phyloP scores from a whole-genome alignment of 2,329 filamentous ascomycete species.

The Ophiostoma sp. region DNA sequence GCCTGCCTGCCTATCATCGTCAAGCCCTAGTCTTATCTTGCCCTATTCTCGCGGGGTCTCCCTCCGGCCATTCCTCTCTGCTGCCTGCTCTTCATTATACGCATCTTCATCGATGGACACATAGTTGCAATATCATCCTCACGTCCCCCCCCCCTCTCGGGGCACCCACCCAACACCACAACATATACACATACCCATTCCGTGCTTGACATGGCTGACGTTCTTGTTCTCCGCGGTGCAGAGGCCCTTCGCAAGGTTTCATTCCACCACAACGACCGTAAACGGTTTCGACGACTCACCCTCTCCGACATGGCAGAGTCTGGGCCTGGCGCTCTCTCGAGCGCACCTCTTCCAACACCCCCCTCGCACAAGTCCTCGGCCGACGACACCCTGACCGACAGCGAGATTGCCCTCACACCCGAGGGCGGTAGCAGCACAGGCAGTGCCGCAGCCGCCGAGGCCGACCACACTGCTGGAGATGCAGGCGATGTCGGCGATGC shows the following conservation, averaged over 20 bases:
- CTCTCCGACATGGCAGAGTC: conserved; percentile 43
- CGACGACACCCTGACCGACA: conserved; percentile 40
- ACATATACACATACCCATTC: background rate
- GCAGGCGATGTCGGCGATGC: background rate
- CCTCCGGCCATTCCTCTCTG: background rate
- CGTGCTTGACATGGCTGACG: background rate
- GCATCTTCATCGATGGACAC: background rate
- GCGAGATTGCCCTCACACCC: conserved; percentile 41
- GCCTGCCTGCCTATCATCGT: background rate
- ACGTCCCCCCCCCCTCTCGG: background rate
- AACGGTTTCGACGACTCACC: conserved; percentile 35
- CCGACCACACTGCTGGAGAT: background rate
- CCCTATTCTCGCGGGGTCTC: background rate
- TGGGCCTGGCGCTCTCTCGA: conserved; percentile 26
- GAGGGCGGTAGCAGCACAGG: conserved; percentile 36
- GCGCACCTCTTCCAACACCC: background rate
- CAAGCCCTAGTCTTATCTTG: background rate
- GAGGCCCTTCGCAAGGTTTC: conserved; percentile 40
- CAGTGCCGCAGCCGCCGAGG: conserved; percentile 1
- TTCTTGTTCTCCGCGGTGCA: conserved; percentile 38
- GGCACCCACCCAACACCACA: background rate
- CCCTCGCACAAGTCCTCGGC: conserved; percentile 30
- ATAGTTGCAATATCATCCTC: background rate
- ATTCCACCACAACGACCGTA: conserved; percentile 38
- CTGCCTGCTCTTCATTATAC: background rate